These are phyloP conservation scores for Phialophora macrospora DNA, from an alignment of 2,329 filamentous ascomycete genomes.

Conservation along the genomic window DNA sequence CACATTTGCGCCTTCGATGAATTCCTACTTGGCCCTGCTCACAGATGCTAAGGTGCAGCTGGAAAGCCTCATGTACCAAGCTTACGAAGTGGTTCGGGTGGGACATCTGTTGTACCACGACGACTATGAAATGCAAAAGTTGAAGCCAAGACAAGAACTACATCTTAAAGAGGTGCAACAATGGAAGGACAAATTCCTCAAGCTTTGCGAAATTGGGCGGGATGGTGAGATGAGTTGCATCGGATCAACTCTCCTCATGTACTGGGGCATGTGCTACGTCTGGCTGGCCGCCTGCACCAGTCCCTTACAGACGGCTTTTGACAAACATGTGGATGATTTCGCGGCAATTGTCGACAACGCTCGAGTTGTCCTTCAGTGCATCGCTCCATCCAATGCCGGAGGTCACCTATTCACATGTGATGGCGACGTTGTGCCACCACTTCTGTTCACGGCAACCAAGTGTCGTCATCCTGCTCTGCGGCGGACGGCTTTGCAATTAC, in stretches of 20 bases:
- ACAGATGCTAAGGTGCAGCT: constrained; percentile 22
- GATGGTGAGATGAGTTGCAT: constrained; percentile 16
- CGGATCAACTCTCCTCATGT: constrained; percentile 28
- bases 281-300: constrained; percentile 25
- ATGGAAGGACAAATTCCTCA: constrained; percentile 21
- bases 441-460: constrained; percentile 45
- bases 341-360: constrained; percentile 24
- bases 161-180: constrained; percentile 19
- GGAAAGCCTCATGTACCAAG: constrained; percentile 24
- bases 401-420: constrained; percentile 39
- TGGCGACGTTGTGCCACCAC: constrained; percentile 41
- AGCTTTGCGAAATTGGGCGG: neutral
- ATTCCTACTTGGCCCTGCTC: constrained; percentile 14
- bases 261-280: constrained; percentile 29
- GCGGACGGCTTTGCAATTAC: constrained; percentile 36
- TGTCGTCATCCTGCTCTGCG: constrained; percentile 44
- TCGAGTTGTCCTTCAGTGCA: constrained; percentile 17
- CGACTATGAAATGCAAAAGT: constrained; percentile 14
- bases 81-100: constrained; percentile 28
- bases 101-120: constrained; percentile 15
- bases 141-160: constrained; percentile 11
- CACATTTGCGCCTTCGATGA: neutral
- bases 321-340: constrained; percentile 26
- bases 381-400: neutral
- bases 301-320: constrained; percentile 23